Evolutionary conservation across 495 filamentous ascomycete genomes (phyloP).

Genomic region (Hyaloscypha hepaticicola): DNA sequence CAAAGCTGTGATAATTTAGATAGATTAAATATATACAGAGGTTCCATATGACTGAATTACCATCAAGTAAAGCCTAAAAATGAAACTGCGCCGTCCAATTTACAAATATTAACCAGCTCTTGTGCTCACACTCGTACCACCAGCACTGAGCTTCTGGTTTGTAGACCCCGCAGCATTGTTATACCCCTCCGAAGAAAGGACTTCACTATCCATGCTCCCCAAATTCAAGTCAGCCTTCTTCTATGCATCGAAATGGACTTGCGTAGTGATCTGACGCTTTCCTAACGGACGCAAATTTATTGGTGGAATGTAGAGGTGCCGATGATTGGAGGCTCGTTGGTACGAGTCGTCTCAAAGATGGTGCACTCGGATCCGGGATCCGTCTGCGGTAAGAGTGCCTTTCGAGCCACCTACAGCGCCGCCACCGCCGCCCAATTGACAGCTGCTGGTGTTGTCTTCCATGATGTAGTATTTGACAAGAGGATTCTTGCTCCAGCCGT

Average conservation of each 20-base stretch:
- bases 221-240: conserved; percentile 35
- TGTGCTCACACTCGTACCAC: not conserved
- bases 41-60: no score
- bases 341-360: conserved; percentile 57
- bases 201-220: conserved; percentile 38
- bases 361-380: conserved; percentile 60
- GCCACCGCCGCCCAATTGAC: not conserved
- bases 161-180: conserved; percentile 32
- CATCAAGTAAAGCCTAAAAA: no score
- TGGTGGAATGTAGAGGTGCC: conserved; percentile 57
- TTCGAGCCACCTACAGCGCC: conserved; percentile 4
- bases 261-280: conserved; percentile 34
- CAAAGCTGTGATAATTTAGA: no score
- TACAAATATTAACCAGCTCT: not conserved
- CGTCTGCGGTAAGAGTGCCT: conserved; percentile 58
- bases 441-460: not conserved
- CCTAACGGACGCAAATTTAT: conserved; percentile 53
- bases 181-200: conserved; percentile 47
- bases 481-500: conserved; percentile 58
- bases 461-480: conserved; percentile 49
- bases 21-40: no score
- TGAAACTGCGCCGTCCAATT: not conserved
- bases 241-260: conserved; percentile 41
- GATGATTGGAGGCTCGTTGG: conserved; percentile 58
- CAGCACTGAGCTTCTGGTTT: not conserved